Evolutionary conservation across 2,329 filamentous ascomycete genomes (phyloP), one percentile per base, ranked within the genome.

Genomic region (Aspergillus sp.): DNA sequence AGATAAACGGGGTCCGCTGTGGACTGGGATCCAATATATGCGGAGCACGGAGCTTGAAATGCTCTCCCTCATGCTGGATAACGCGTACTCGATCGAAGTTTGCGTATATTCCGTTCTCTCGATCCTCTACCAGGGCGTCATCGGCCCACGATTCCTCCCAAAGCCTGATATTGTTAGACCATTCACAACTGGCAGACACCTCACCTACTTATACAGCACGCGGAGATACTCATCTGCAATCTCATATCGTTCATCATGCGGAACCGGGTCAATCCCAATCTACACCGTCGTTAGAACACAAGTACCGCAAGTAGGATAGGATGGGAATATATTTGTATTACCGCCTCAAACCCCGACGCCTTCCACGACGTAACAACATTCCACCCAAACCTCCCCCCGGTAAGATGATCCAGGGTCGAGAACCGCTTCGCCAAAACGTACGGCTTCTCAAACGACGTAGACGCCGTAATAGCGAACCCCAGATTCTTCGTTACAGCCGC

Each of bases 291-390:
- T 8, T 31, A 8, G 3, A 31, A 4, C 2, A 11, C 84, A 85
- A 55, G 1, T 37, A 5, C n/a, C n/a, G n/a, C 6, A 14, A 6
- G 1, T 6, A n/a, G 0, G 2, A 14, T 6, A n/a, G 14, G 5
- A 33, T 33, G 31, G 4, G 15, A 1, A 31, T 31, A 31, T 31
- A 31, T 2, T 8, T 27, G 24, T 27, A 2, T 5, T 37, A 87
- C 85, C 0, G 84, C 84, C 65, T 86, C 86, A 68, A 86, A 85
- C 0, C 84, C 84, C 0, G 82, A 79, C 64, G 87, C 86, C 67
- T 84, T 85, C 79, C 82, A 86, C 1, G 77, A 80, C 0, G 85
- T 88, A 0, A 89, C 86, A 19, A 89, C 86, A 59, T 89, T 89
- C 86, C 86, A 87, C 0, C 84, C 85, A 37, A 88, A 79, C 0